Conservation (phyloP, 139 green algal genomes). For the Tetradesmus obliquus region DNA sequence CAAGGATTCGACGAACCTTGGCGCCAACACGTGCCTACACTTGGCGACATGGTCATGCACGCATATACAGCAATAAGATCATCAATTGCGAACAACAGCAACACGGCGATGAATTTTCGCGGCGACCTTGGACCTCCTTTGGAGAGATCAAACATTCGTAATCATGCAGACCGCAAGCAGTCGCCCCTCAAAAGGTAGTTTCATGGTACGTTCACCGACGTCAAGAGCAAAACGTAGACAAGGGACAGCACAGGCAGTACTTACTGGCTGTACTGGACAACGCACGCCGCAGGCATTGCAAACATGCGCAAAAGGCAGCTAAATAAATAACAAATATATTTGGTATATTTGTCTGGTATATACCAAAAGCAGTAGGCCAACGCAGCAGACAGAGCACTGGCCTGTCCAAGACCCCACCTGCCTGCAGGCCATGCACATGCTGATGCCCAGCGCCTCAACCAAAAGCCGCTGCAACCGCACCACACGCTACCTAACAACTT, state of each 20-base stretch:
- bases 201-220: no score
- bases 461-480: no score
- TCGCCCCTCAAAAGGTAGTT: background rate
- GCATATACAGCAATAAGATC: background rate
- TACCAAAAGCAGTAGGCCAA: no score
- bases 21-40: background rate
- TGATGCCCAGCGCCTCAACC: no score
- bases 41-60: background rate
- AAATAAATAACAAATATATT: no score
- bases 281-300: background rate
- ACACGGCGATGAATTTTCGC: background rate
- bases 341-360: no score
- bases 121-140: background rate
- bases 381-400: no score
- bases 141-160: background rate
- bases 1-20: background rate
- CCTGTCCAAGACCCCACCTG: no score
- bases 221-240: background rate
- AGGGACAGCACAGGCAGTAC: background rate
- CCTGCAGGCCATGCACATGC: no score
- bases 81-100: background rate
- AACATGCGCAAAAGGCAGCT: no score
- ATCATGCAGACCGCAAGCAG: background rate
- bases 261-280: background rate
- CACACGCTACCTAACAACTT: no score